Evolutionary conservation across 345 rosid species (phyloP), one percentile per base, ranked within the genome.

Genomic region (Sisymbrium irio): DNA sequence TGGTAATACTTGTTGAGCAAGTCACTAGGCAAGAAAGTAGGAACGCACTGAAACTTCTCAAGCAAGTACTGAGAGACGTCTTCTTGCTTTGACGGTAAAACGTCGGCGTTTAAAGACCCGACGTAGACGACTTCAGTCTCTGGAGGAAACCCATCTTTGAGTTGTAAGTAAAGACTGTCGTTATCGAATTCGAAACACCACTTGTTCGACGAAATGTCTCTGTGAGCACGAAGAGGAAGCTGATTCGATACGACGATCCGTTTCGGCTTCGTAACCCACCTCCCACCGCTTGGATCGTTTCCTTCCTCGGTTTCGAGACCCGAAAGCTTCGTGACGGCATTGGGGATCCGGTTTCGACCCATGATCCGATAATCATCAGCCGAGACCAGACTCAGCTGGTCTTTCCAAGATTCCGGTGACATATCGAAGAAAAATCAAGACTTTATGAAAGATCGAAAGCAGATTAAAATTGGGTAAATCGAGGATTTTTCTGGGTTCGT

Each of bases 171-270:
- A 5, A 83, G 79, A 44, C 83, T 76, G 80, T 92, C 91, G 33
- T 71, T 60, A 68, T 91, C 97, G 36, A 79, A 83, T 62, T 88
- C 90, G 44, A 91, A 87, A 5, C 68, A 4, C 91, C 90, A 91
- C 42, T 66, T 50, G 73, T 65, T 13, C 75, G 62, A 39, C 66
- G 70, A 18, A 35, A 79, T 45, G 53, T 88, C 86, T 19, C 73
- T 74, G 22, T 18, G 58, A 0, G 82, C 83, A 14, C 72, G 81
- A 18, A 91, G 25, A 1, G 97, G 97, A 13, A 91, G 84, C 76
- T 86, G 87, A 65, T 91, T 89, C n/a, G 89, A 71, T 6, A 89
- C 97, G 20, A 91, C 71, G 82, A 89, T 83, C 10, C 94, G 46
- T 56, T 30, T 69, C 53, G 69, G 68, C 9, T 66, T 51, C 3